Base-by-base conservation (phyloP, 2,329 filamentous ascomycete genomes). In the Mycosphaerella sp. region DNA sequence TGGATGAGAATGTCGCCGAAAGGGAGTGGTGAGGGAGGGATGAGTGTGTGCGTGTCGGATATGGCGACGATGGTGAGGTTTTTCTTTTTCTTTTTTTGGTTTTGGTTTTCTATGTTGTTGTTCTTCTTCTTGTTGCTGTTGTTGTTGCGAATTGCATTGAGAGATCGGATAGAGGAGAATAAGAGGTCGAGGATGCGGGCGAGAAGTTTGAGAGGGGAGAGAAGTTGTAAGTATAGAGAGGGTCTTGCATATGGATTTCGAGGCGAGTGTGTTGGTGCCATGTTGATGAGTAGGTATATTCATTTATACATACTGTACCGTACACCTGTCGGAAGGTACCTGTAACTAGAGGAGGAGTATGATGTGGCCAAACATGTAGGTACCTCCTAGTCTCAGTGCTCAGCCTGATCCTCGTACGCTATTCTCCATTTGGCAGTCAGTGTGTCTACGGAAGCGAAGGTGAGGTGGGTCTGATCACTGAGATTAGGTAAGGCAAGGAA, bases 1-100 rank as follows among this genome's bases (percentile, higher is more conserved):
- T 96, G 92, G 63, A 97, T 86, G 46, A 97, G 80, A 21, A 96
- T 76, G 69, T 96, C 90, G 53, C 90, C 91, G 8, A 79, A 72
- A 0, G 90, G 89, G 0, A 95, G 26, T n/a, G 76, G 63, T 14
- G 70, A 21, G 21, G 21, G 63, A 6, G 60, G 53, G 5, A 77
- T 77, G 41, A 79, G 76, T 56, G 81, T 82, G 73, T 96, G 92
- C 0, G 92, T 96, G 72, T 96, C 92, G 8, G 89, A 92, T 59
- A 96, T 82, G 72, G 89, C 95, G 59, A 96, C 87, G 26, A 96
- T 79, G 56, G 84, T 83, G 66, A 96, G 81, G 74, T 75, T 53
- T 74, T 75, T 52, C 77, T 73, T 32, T 74, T 74, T 2, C 69
- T 74, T 17, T 1, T 17, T 17, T 17, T 17, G 14, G 14, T 17